Conservation (phyloP, 225 moss, liverwort and hornwort genomes). For the Marchantia paleacea region DNA sequence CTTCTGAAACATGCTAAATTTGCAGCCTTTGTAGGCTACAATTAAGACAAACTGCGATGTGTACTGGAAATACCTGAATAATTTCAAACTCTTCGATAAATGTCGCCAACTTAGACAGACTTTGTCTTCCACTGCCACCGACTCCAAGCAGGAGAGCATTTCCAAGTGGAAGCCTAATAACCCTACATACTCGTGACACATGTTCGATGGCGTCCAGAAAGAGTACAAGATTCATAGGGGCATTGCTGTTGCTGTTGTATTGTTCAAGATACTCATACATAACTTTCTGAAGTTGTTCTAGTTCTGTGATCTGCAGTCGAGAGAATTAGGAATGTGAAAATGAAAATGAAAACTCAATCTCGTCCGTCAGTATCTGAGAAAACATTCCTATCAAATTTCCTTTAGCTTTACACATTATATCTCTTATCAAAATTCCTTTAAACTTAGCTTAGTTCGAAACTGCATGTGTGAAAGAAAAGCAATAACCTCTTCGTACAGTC, state of each 20-base stretch:
- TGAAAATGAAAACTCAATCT: too few species aligned
- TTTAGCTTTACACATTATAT: too few species aligned
- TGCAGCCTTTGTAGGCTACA: too few species aligned
- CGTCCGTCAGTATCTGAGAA: too few species aligned
- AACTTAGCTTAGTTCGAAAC: not conserved
- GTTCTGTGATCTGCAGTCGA: conserved; percentile 46
- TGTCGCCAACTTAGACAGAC: conserved; percentile 69
- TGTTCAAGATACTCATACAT: conserved; percentile 66
- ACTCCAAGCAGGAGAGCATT: conserved; percentile 84
- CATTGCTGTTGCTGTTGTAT: conserved; percentile 64
- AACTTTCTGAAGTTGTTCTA: conserved; percentile 58
- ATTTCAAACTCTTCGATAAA: conserved; percentile 76
- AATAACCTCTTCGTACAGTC: conserved; percentile 58
- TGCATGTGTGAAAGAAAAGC: not conserved
- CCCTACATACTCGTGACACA: conserved; percentile 74
- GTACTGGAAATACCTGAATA: conserved; percentile 51
- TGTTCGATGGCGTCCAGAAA: conserved; percentile 93
- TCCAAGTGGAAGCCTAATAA: conserved; percentile 78
- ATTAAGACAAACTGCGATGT: not conserved
- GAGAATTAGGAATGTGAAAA: not conserved
- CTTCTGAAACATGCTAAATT: too few species aligned
- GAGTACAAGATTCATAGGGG: conserved; percentile 87
- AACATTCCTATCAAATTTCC: too few species aligned
- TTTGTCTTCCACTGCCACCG: conserved; percentile 88
- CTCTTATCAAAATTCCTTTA: too few species aligned